Evolutionary conservation across 768 basidiomycete genomes (phyloP).

Genomic region (Leccinum longicurvipes): DNA sequence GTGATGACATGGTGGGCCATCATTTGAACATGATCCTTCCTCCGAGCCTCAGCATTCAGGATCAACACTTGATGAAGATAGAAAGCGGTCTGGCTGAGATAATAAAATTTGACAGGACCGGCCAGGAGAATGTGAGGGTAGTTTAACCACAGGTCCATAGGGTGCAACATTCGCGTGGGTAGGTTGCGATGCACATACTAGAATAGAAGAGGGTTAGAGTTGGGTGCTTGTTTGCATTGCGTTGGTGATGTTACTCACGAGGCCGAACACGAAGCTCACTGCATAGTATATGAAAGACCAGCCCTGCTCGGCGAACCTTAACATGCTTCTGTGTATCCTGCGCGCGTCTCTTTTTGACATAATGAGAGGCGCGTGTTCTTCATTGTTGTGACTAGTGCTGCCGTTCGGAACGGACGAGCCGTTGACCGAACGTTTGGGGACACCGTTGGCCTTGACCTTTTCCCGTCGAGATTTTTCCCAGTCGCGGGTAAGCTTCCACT

Average conservation of each 20-base stretch:
- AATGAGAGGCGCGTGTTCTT: slow-evolving; percentile 11
- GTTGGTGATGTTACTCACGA: slow-evolving; percentile 56
- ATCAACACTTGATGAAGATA: slow-evolving; percentile 91
- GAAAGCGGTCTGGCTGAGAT: slow-evolving; percentile 80
- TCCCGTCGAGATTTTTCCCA: slow-evolving; percentile 30
- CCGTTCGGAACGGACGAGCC: slow-evolving; percentile 29
- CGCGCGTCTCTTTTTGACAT: slow-evolving; percentile 48
- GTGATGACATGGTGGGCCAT: slow-evolving; percentile 94
- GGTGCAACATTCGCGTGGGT: slow-evolving; percentile 62
- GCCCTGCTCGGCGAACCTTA: slow-evolving; percentile 94
- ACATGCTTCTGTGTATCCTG: slow-evolving; percentile 64
- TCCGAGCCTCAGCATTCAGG: slow-evolving; percentile 86
- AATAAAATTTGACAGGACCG: slow-evolving; percentile 85
- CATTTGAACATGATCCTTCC: slow-evolving; percentile 96
- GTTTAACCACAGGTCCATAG: slow-evolving; percentile 64
- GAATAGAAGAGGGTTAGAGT: slow-evolving; percentile 7
- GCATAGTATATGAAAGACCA: slow-evolving; percentile 85
- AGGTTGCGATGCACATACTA: slow-evolving; percentile 81
- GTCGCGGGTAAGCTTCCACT: slow-evolving; percentile 65
- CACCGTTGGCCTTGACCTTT: slow-evolving; percentile 23
- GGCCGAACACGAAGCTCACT: slow-evolving; percentile 69
- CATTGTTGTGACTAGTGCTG: slow-evolving; percentile 25
- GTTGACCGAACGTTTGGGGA: slow-evolving; percentile 25
- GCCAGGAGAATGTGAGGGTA: slow-evolving; percentile 85
- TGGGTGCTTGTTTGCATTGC: not conserved